Evolutionary conservation across 1,284 basidiomycete genomes (phyloP).

Genomic region (Apiotrichum akiyoshidainum): DNA sequence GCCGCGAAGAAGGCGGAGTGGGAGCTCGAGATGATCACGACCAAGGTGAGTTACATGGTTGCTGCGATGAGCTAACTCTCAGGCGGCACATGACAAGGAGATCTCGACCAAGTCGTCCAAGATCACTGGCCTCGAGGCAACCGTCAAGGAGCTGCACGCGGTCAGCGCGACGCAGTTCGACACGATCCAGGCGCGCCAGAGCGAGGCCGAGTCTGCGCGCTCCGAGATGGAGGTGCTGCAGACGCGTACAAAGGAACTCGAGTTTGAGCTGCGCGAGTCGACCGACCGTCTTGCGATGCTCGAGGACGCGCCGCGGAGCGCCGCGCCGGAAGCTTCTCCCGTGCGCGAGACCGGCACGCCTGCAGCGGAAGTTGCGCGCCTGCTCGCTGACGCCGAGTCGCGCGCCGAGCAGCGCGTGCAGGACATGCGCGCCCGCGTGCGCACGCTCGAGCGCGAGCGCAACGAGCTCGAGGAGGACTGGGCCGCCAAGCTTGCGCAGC

Average conservation of each 20-base stretch:
- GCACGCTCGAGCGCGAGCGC: slow-evolving; percentile 45
- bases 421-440: slow-evolving; percentile 59
- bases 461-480: slow-evolving; percentile 70
- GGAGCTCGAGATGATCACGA: slow-evolving; percentile 69
- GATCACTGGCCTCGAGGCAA: slow-evolving; percentile 67
- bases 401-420: slow-evolving; percentile 71
- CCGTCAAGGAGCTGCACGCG: slow-evolving; percentile 62
- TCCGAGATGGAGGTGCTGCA: slow-evolving; percentile 69
- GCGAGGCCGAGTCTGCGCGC: slow-evolving; percentile 76
- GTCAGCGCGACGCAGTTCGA: slow-evolving; percentile 79
- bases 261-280: slow-evolving; percentile 77
- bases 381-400: slow-evolving; percentile 72
- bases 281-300: slow-evolving; percentile 67
- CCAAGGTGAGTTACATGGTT: slow-evolving; percentile 67
- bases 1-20: slow-evolving; percentile 64
- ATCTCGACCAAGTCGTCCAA: slow-evolving; percentile 61
- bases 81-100: slow-evolving; percentile 70
- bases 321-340: background rate
- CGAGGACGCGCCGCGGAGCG: slow-evolving; percentile 56
- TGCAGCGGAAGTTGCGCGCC: slow-evolving; percentile 66
- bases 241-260: slow-evolving; percentile 72
- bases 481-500: slow-evolving; percentile 60
- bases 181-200: slow-evolving; percentile 76
- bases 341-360: slow-evolving; percentile 16
- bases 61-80: slow-evolving; percentile 12